Evolutionary conservation across 1,284 basidiomycete species (phyloP).

Genomic region (Pterula multifida): DNA sequence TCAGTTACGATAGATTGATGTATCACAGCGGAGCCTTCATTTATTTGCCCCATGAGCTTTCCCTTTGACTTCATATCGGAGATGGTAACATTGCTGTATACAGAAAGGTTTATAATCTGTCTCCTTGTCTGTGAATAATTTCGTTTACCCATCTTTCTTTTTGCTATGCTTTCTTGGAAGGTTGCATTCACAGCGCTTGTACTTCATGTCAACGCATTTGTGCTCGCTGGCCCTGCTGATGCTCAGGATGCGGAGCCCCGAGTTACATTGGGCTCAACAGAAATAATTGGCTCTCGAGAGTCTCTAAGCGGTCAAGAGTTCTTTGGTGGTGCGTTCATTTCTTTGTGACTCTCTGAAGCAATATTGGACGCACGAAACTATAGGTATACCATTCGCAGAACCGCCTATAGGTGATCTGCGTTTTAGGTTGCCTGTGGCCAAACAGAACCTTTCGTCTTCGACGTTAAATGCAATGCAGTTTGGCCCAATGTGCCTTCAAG

Average conservation of each 20-base stretch:
- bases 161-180: no score
- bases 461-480: not conserved
- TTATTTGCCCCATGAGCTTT: no score
- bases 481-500: not conserved
- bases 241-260: not conserved
- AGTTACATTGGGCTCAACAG: not conserved
- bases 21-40: no score
- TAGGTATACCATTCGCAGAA: constrained; percentile 1
- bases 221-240: not conserved
- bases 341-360: not conserved
- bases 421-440: not conserved
- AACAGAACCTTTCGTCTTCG: not conserved
- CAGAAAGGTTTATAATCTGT: no score
- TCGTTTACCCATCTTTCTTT: no score
- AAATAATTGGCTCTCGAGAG: not conserved
- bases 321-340: not conserved
- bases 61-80: no score
- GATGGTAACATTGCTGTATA: no score
- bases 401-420: not conserved
- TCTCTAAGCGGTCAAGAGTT: not conserved
- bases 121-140: no score
- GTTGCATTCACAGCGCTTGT: no score
- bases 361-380: not conserved
- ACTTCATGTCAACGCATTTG: no score
- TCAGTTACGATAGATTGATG: no score